Evolutionary conservation across 2,329 filamentous ascomycete genomes (phyloP).

Genomic region (Dryadomyces sulphureus): DNA sequence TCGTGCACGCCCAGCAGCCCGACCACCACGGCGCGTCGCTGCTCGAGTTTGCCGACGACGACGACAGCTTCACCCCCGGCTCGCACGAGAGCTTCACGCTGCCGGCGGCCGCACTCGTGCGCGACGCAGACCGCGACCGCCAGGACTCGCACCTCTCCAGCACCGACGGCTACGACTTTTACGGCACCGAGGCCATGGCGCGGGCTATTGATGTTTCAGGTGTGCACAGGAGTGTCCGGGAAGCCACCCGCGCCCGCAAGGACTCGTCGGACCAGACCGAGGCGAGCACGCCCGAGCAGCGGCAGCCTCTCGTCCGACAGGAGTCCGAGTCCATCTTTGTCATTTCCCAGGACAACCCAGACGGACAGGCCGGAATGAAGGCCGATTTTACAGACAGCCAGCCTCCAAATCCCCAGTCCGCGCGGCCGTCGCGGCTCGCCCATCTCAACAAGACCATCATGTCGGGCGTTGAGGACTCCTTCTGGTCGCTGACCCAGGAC

Average conservation of each 20-base stretch:
- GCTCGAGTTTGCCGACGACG: neutral
- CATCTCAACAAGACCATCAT: slow-evolving; percentile 7
- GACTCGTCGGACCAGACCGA: slow-evolving; percentile 17
- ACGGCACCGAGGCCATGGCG: slow-evolving; percentile 40
- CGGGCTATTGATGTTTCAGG: slow-evolving; percentile 37
- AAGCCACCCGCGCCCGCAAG: neutral
- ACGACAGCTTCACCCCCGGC: slow-evolving; percentile 5
- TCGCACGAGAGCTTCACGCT: slow-evolving; percentile 28
- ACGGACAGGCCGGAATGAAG: neutral
- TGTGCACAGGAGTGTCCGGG: neutral
- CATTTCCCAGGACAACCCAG: slow-evolving; percentile 26
- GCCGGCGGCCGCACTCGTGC: slow-evolving; percentile 28
- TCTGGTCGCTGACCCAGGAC: slow-evolving; percentile 7
- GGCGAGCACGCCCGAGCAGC: slow-evolving; percentile 16
- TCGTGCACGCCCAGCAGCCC: slow-evolving; percentile 24
- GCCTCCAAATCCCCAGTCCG: neutral
- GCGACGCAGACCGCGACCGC: slow-evolving; percentile 18
- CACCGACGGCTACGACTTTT: slow-evolving; percentile 52
- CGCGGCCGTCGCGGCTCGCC: slow-evolving; percentile 3
- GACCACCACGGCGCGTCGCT: neutral
- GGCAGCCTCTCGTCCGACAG: slow-evolving; percentile 24
- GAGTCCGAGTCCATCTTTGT: slow-evolving; percentile 47
- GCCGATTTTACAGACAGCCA: no score
- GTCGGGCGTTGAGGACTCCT: slow-evolving; percentile 4
- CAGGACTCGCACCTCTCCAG: slow-evolving; percentile 26